These are phyloP conservation scores for Colletotrichum somersetense DNA, from an alignment of 2,329 filamentous ascomycete genomes.

Conservation along the genomic window DNA sequence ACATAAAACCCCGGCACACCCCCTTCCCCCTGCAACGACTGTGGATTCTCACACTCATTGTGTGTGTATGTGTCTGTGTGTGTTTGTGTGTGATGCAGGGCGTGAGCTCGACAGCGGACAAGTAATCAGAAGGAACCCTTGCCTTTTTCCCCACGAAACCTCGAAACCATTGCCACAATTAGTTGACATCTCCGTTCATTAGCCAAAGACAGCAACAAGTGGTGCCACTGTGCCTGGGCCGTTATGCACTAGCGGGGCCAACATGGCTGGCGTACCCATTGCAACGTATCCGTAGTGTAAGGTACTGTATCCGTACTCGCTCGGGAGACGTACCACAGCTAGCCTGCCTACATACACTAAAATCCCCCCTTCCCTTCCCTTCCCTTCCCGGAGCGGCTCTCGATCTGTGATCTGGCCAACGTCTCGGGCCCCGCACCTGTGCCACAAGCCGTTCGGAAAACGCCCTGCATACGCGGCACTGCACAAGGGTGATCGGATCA, in stretches of 20 bases:
- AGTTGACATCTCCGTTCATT: slow-evolving; percentile 36
- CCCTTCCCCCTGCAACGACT: neutral
- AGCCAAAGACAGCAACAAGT: neutral
- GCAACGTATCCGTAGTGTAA: no score
- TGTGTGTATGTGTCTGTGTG: neutral
- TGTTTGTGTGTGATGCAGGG: neutral
- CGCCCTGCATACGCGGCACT: neutral
- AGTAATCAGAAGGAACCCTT: slow-evolving; percentile 31
- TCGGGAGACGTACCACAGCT: neutral
- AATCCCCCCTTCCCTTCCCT: neutral
- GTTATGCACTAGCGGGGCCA: slow-evolving; percentile 12
- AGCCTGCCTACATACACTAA: neutral
- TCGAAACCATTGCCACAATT: slow-evolving; percentile 39
- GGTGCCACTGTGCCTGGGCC: slow-evolving; percentile 18
- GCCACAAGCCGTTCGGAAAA: slow-evolving; percentile 24
- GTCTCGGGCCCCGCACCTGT: slow-evolving; percentile 34
- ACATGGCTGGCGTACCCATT: neutral
- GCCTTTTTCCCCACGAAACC: slow-evolving; percentile 27
- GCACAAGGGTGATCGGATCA: neutral
- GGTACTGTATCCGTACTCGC: neutral
- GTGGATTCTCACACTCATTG: neutral
- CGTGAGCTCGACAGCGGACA: slow-evolving; percentile 25
- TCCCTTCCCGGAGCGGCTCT: slow-evolving; percentile 35
- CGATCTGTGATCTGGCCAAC: slow-evolving; percentile 41
- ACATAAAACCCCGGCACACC: neutral